A percentile compares a stretch with the other conserved stretches of the same genome.
Conservation (phyloP, 768 basidiomycete genomes). For the Suillus cothurnatus region DNA sequence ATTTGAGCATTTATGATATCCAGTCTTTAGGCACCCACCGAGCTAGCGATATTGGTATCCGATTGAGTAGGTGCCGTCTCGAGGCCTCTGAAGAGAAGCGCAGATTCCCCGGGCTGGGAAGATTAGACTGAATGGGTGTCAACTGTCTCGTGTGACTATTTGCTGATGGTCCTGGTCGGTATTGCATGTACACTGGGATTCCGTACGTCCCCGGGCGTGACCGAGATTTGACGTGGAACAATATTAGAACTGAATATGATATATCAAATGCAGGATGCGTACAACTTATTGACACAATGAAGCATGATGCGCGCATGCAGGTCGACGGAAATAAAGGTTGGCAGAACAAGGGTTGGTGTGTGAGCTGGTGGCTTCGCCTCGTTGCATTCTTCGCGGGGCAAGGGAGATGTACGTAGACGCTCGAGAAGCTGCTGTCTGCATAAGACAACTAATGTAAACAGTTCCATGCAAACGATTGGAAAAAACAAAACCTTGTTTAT, state of each 20-base stretch:
- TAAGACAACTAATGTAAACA: background rate
- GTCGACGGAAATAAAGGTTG: background rate
- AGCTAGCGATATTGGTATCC: background rate
- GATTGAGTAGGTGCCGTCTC: background rate
- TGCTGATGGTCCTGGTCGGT: background rate
- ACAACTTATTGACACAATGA: background rate
- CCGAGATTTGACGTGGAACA: background rate
- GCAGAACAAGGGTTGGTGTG: background rate
- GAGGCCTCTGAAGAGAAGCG: background rate
- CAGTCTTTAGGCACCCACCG: background rate
- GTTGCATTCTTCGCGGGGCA: background rate
- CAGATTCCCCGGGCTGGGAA: background rate
- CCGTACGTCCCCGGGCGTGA: background rate
- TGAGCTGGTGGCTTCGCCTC: conserved; percentile 1
- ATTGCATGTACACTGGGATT: background rate
- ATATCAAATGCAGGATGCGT: background rate
- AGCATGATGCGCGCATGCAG: background rate
- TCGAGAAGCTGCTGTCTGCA: background rate
- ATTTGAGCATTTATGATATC: background rate
- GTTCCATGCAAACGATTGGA: conserved; percentile 6
- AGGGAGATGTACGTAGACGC: background rate
- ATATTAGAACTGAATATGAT: background rate
- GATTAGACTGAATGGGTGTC: background rate
- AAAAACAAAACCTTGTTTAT: conserved; percentile 16
- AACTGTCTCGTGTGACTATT: background rate